phyloP scores from a whole-genome alignment of 768 basidiomycete genomes.

The Leccinum ochraceum region DNA sequence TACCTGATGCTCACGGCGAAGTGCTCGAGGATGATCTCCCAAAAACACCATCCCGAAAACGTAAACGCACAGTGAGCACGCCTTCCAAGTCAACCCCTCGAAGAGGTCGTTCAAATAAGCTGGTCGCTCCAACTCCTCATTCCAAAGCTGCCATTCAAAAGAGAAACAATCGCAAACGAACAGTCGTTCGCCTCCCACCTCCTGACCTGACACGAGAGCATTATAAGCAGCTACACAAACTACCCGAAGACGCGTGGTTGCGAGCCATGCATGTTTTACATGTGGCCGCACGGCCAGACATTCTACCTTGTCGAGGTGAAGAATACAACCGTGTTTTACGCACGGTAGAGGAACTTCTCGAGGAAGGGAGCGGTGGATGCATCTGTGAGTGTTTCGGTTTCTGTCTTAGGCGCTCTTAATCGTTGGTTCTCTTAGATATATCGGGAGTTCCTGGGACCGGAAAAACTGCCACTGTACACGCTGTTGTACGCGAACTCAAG shows the following conservation, averaged over 20 bases:
- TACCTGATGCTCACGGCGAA: constrained; percentile 30
- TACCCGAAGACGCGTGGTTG: constrained; percentile 79
- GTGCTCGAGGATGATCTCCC: constrained; percentile 34
- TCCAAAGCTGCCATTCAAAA: constrained; percentile 66
- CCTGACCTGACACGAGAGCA: constrained; percentile 37
- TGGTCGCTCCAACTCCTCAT: constrained; percentile 71
- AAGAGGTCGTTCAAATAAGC: constrained; percentile 37
- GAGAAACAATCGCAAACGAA: constrained; percentile 37
- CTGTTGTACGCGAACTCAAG: constrained; percentile 86
- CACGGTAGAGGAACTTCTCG: constrained; percentile 80
- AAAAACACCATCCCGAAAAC: constrained; percentile 56
- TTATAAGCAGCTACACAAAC: constrained; percentile 44
- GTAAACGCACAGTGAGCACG: constrained; percentile 40
- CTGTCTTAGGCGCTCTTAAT: constrained; percentile 2
- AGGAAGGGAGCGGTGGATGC: constrained; percentile 94
- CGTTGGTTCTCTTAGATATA: constrained; percentile 60
- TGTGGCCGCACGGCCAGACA: constrained; percentile 89
- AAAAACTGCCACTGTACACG: constrained; percentile 97
- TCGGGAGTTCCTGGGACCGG: constrained; percentile 99
- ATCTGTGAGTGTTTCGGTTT: constrained; percentile 61
- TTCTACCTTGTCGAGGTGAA: constrained; percentile 83
- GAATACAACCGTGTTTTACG: constrained; percentile 78
- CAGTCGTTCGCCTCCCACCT: constrained; percentile 35
- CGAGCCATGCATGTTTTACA: constrained; percentile 90
- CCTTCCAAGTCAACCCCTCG: constrained; percentile 36